Percentiles rank a stretch among this genome's conserved stretches.
Evolutionary conservation across 2,329 filamentous ascomycete species (phyloP).

Genomic region (Talaromyces islandicus): DNA sequence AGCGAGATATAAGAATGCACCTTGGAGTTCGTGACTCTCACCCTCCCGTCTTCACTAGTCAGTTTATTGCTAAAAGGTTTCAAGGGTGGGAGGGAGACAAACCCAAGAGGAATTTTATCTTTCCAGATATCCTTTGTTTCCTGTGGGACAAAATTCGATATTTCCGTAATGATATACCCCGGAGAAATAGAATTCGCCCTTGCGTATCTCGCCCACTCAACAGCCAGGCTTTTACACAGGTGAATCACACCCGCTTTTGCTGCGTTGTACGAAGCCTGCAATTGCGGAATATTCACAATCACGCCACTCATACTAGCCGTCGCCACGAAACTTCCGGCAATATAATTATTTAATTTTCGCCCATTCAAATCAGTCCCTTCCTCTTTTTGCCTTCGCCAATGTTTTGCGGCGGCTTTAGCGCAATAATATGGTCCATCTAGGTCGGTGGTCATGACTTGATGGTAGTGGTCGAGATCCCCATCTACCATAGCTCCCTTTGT

Average conservation of each 20-base stretch:
- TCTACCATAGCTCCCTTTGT: conserved; percentile 15
- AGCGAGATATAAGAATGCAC: conserved; percentile 68
- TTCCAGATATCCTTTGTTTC: background rate
- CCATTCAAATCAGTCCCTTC: conserved; percentile 34
- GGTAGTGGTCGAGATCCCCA: conserved; percentile 12
- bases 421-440: conserved; percentile 68
- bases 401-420: conserved; percentile 58
- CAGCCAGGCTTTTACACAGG: conserved; percentile 46
- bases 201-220: conserved; percentile 50
- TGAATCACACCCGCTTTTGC: conserved; percentile 51
- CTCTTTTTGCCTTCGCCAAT: conserved; percentile 65
- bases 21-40: conserved; percentile 65
- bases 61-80: conserved; percentile 33
- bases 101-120: background rate
- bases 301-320: conserved; percentile 55
- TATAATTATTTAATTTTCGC: background rate
- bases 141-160: background rate
- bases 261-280: conserved; percentile 57
- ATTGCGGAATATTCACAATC: conserved; percentile 60
- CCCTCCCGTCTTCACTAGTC: conserved; percentile 56
- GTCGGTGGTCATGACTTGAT: conserved; percentile 14
- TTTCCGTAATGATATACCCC: background rate
- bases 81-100: background rate
- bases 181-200: conserved; percentile 44
- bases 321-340: background rate